phyloP scores from a whole-genome alignment of 2,329 filamentous ascomycete genomes.

The Colletotrichum sp. region DNA sequence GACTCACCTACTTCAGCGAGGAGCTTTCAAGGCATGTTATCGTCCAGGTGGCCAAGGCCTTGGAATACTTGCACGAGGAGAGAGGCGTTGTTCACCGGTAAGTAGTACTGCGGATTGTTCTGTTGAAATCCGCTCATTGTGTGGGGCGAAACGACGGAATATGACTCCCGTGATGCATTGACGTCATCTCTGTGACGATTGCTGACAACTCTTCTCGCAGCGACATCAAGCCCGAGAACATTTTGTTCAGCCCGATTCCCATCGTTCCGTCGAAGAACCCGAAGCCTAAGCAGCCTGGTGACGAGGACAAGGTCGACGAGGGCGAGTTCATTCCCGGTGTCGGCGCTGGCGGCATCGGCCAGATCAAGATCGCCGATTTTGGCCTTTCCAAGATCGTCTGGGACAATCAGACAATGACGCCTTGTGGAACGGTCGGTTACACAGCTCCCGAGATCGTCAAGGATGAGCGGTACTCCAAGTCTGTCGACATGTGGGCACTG shows the following conservation, averaged over 20 bases:
- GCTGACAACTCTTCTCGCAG: slow-evolving; percentile 47
- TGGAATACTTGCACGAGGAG: slow-evolving; percentile 93
- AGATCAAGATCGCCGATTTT: slow-evolving; percentile 98
- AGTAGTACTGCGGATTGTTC: slow-evolving; percentile 33
- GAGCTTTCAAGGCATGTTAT: slow-evolving; percentile 95
- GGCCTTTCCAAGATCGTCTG: slow-evolving; percentile 97
- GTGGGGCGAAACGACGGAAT: background rate
- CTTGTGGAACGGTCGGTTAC: slow-evolving; percentile 98
- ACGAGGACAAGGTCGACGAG: slow-evolving; percentile 97
- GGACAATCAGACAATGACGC: slow-evolving; percentile 98
- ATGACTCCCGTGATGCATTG: slow-evolving; percentile 14
- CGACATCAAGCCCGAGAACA: slow-evolving; percentile 98
- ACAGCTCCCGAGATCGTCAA: slow-evolving; percentile 99
- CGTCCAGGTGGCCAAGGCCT: slow-evolving; percentile 88
- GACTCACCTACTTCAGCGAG: slow-evolving; percentile 98
- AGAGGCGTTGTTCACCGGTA: slow-evolving; percentile 97
- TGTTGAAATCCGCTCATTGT: background rate
- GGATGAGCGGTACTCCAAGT: slow-evolving; percentile 98
- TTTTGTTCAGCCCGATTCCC: slow-evolving; percentile 88
- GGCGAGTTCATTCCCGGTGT: slow-evolving; percentile 86
- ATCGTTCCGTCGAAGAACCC: slow-evolving; percentile 81
- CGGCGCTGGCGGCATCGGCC: slow-evolving; percentile 88
- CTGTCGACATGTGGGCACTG: slow-evolving; percentile 98
- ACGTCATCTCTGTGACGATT: slow-evolving; percentile 28
- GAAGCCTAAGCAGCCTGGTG: slow-evolving; percentile 82